Percentiles rank a stretch among this genome's conserved stretches.
Conservation (phyloP, 2,329 filamentous ascomycete genomes). For the Lasiodiplodia hormozganensis region DNA sequence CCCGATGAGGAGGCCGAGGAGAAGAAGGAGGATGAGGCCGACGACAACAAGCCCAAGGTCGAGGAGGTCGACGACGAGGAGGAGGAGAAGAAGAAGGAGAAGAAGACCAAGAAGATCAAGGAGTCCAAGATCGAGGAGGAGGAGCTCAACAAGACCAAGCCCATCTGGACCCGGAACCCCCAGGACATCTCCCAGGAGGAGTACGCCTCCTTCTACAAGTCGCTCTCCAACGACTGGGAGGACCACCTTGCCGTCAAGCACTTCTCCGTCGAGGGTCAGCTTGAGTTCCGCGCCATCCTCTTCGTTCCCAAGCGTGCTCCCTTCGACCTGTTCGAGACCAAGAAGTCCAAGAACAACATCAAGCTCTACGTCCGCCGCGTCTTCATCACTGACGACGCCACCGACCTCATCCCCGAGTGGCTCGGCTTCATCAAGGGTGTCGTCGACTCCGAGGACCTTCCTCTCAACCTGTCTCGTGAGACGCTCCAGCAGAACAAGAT, state of each 20-base stretch:
- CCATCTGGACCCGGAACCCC: constrained; percentile 99
- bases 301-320: constrained; percentile 99
- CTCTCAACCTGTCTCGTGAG: constrained; percentile 99
- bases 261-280: constrained; percentile 99
- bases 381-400: constrained; percentile 99
- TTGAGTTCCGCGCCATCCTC: constrained; percentile 99
- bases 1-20: constrained; percentile 92
- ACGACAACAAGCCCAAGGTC: constrained; percentile 94
- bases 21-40: constrained; percentile 72
- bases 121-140: constrained; percentile 98
- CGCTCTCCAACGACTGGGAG: constrained; percentile 99
- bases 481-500: constrained; percentile 99
- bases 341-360: constrained; percentile 99
- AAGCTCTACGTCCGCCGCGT: constrained; percentile 99
- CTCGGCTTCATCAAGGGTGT: constrained; percentile 99
- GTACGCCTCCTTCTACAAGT: constrained; percentile 99
- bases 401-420: constrained; percentile 99
- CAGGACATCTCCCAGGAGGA: constrained; percentile 94
- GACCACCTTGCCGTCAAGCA: constrained; percentile 99
- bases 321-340: constrained; percentile 99
- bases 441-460: constrained; percentile 99
- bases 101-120: constrained; percentile 99
- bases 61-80: constrained; percentile 91
- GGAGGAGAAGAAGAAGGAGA: constrained; percentile 86
- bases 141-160: constrained; percentile 99